Evolutionary conservation across 371 early-diverging fungal species (phyloP).

Genomic region (Mortierella sp.): DNA sequence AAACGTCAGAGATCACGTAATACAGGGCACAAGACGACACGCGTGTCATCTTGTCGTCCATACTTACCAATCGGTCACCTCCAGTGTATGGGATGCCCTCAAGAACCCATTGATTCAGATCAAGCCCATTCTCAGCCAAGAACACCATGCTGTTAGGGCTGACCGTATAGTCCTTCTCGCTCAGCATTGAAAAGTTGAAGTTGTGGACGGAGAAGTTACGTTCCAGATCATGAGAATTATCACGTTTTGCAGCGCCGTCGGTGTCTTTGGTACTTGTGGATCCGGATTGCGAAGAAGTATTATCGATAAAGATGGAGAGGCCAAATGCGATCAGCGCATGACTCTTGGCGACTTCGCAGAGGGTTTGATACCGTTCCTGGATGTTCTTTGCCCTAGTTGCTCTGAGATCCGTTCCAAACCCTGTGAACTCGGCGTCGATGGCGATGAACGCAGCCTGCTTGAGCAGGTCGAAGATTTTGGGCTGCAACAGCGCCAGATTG

Average conservation of each 20-base stretch:
- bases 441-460: conserved; percentile 75
- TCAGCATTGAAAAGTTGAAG: conserved; percentile 65
- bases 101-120: conserved; percentile 79
- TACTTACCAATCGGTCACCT: conserved; percentile 56
- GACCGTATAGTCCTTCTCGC: conserved; percentile 61
- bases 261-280: background rate
- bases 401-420: conserved; percentile 62
- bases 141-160: conserved; percentile 78
- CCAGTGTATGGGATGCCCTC: conserved; percentile 80
- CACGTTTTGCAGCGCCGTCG: background rate
- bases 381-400: conserved; percentile 65
- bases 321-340: conserved; percentile 88
- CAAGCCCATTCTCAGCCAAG: conserved; percentile 83
- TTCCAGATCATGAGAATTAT: conserved; percentile 3
- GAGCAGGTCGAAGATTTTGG: conserved; percentile 51
- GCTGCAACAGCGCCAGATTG: conserved; percentile 57
- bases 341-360: conserved; percentile 70
- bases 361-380: conserved; percentile 77
- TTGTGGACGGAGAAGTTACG: conserved; percentile 57
- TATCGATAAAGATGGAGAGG: conserved; percentile 71
- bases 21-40: no score
- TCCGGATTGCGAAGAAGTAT: conserved; percentile 23
- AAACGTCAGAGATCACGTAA: no score
- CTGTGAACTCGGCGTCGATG: conserved; percentile 92
- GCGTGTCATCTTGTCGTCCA: background rate